Evolutionary conservation across 768 basidiomycete species (phyloP).

Genomic region (Kwoniella pini): DNA sequence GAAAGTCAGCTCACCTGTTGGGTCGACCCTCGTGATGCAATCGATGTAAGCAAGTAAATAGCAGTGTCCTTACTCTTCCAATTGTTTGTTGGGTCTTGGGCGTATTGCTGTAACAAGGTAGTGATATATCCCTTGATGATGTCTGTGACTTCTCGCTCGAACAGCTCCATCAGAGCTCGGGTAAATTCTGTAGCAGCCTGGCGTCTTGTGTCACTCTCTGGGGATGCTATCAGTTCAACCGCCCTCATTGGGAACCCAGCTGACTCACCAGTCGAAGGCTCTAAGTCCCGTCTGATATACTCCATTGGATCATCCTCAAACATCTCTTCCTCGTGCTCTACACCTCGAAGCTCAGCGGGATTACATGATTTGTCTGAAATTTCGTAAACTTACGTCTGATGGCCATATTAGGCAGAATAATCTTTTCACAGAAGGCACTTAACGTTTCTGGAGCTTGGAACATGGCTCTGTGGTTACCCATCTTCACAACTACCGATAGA

Average conservation of each 20-base stretch:
- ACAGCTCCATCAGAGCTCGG: conserved; percentile 76
- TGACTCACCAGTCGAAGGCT: conserved; percentile 61
- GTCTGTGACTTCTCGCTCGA: conserved; percentile 81
- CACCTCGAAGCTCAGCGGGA: background rate
- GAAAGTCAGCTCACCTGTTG: conserved; percentile 62
- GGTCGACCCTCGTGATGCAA: conserved; percentile 87
- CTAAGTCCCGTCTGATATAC: conserved; percentile 83
- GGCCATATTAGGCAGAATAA: conserved; percentile 89
- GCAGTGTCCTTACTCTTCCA: conserved; percentile 96
- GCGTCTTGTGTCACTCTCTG: conserved; percentile 79
- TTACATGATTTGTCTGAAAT: background rate
- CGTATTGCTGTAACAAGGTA: conserved; percentile 70
- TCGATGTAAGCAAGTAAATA: conserved; percentile 87
- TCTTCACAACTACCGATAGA: conserved; percentile 87
- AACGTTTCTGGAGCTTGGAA: conserved; percentile 78
- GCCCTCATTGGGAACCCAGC: too few species aligned
- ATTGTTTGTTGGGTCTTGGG: conserved; percentile 59
- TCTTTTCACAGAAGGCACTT: conserved; percentile 77
- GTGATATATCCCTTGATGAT: conserved; percentile 84
- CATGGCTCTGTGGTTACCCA: conserved; percentile 74
- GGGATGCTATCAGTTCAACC: conserved; percentile 17
- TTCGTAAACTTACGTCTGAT: conserved; percentile 62
- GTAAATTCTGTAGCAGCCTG: conserved; percentile 96
- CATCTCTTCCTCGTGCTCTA: conserved; percentile 85
- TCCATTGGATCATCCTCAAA: conserved; percentile 98